Evolutionary conservation across 257 asterid genomes (phyloP).

Genomic region (Solanum corneliomulleri): DNA sequence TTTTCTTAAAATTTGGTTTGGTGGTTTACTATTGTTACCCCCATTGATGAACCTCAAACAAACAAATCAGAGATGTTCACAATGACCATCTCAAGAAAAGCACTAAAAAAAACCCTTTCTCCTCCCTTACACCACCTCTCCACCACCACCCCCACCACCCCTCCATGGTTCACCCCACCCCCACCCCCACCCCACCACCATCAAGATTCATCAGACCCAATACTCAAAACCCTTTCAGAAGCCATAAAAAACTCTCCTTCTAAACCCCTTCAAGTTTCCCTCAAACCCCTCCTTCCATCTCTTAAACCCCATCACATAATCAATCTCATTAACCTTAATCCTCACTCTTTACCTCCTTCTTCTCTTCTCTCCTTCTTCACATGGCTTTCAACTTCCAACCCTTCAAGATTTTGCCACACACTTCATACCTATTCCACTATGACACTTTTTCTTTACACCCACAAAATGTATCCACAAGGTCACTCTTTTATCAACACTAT

Average conservation of each 20-base stretch:
- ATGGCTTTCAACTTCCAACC: conserved; percentile 45
- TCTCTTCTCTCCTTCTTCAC: conserved; percentile 61
- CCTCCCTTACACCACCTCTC: conserved; percentile 19
- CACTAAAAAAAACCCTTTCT: neutral
- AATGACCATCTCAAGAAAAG: neutral
- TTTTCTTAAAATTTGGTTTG: neutral
- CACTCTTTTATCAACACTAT: conserved; percentile 33
- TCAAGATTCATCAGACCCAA: conserved; percentile 25
- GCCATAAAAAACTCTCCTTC: conserved; percentile 48
- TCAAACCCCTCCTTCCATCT: conserved; percentile 59
- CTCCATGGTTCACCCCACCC: conserved; percentile 45
- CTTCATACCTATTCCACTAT: conserved; percentile 67
- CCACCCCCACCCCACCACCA: conserved; percentile 6
- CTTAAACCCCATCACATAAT: conserved; percentile 51
- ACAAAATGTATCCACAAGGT: conserved; percentile 44
- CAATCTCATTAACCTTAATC: conserved; percentile 57
- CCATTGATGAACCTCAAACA: neutral
- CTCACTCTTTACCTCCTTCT: conserved; percentile 46
- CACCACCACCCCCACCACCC: conserved; percentile 18
- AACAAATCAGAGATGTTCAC: neutral
- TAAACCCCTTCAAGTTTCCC: conserved; percentile 55
- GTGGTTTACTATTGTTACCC: neutral
- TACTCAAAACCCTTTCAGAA: conserved; percentile 47
- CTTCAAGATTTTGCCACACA: conserved; percentile 60
- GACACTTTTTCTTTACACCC: conserved; percentile 70